These are phyloP conservation scores for Zygnema circumcarinatum DNA, from an alignment of 139 green algal genomes.

Conservation along the genomic window DNA sequence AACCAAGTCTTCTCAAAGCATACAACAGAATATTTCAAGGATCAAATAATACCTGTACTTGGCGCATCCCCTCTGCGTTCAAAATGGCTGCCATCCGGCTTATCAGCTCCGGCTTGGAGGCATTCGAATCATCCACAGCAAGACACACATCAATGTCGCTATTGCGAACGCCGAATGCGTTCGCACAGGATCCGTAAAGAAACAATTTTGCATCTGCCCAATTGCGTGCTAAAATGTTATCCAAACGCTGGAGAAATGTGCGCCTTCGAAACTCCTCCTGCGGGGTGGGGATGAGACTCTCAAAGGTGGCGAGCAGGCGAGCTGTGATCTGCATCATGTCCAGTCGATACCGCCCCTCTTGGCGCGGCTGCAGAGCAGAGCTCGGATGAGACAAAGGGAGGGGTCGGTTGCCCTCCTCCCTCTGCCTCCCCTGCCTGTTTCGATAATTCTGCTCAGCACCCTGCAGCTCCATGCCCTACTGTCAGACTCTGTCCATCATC, in stretches of 20 bases:
- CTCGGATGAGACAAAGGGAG: background rate
- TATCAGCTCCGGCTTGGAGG: conserved; percentile 36
- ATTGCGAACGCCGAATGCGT: conserved; percentile 56
- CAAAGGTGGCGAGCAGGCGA: conserved; percentile 23
- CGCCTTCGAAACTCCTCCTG: conserved; percentile 17
- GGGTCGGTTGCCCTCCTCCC: background rate
- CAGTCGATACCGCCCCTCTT: background rate
- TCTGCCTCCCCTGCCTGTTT: background rate
- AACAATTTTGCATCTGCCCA: conserved; percentile 26
- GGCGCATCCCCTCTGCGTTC: conserved; percentile 48
- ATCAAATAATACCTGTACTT: conserved; percentile 61
- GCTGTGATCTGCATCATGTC: conserved; percentile 27
- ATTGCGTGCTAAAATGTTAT: background rate
- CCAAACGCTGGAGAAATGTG: conserved; percentile 16
- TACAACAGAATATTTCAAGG: too few relatives aligned
- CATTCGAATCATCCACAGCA: conserved; percentile 27
- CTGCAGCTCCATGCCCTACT: background rate
- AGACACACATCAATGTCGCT: conserved; percentile 65
- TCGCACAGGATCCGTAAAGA: conserved; percentile 63
- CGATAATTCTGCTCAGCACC: background rate
- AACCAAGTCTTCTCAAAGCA: too few relatives aligned
- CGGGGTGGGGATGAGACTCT: conserved; percentile 27
- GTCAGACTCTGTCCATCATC: too few relatives aligned
- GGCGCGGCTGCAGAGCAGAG: background rate
- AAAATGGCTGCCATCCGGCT: conserved; percentile 53